Conservation (phyloP, 495 filamentous ascomycete species). For the Baudoinia panamericana region DNA sequence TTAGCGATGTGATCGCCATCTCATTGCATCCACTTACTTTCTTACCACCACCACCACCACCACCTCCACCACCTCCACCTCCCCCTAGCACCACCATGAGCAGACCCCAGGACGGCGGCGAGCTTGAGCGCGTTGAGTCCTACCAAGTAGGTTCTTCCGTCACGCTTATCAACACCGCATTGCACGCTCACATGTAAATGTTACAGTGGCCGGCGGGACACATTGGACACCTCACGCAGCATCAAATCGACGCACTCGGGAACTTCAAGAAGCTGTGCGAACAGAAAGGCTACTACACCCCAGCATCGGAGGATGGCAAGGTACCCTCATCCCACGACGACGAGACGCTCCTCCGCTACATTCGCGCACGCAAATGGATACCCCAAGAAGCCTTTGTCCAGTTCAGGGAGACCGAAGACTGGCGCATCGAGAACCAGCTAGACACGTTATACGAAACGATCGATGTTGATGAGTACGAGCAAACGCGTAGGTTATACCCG, state of each 20-base stretch:
- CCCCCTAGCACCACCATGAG: no score
- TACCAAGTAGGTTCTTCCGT: slow-evolving; percentile 19
- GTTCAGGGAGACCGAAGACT: slow-evolving; percentile 80
- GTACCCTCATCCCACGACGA: slow-evolving; percentile 56
- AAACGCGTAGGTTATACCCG: slow-evolving; percentile 69
- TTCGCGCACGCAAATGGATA: slow-evolving; percentile 65
- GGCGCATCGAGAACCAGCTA: slow-evolving; percentile 60
- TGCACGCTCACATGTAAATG: no score
- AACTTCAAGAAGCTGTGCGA: slow-evolving; percentile 55
- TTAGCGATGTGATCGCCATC: no score
- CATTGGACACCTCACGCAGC: slow-evolving; percentile 54
- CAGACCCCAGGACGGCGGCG: slow-evolving; percentile 4
- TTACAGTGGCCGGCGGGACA: slow-evolving; percentile 43
- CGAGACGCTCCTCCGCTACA: slow-evolving; percentile 65
- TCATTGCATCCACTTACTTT: no score
- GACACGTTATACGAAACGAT: slow-evolving; percentile 31
- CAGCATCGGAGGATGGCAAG: slow-evolving; percentile 33
- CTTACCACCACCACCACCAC: no score
- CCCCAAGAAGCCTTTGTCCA: slow-evolving; percentile 62
- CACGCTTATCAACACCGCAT: no score
- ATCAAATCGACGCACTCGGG: slow-evolving; percentile 50
- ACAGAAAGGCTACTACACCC: slow-evolving; percentile 52
- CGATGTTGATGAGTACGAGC: slow-evolving; percentile 68
- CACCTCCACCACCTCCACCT: no score
- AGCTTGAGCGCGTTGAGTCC: slow-evolving; percentile 10